phyloP scores from a whole-genome alignment of 306 rosid genomes.

The Astragalus membranaceus region DNA sequence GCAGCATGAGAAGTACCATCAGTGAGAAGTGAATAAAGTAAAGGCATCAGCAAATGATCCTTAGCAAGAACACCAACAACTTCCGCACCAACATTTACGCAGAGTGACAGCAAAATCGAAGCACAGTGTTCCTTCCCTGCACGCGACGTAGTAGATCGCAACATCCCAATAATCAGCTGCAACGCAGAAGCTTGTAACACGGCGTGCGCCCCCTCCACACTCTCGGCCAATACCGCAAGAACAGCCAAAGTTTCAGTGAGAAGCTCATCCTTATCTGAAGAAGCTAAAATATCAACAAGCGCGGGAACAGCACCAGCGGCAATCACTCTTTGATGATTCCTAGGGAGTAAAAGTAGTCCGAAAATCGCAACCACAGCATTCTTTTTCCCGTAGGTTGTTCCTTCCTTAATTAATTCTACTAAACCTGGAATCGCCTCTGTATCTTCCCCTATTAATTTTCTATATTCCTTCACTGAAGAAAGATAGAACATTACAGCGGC shows the following conservation, averaged over 20 bases:
- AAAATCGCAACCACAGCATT: conserved; percentile 70
- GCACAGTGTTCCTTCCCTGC: conserved; percentile 55
- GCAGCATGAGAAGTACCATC: conserved; percentile 48
- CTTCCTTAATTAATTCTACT: conserved; percentile 49
- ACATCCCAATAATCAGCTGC: conserved; percentile 19
- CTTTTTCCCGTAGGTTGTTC: conserved; percentile 60
- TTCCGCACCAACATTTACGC: conserved; percentile 47
- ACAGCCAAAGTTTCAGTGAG: conserved; percentile 48
- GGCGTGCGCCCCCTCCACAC: conserved; percentile 40
- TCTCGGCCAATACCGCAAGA: conserved; percentile 54
- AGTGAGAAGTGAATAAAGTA: conserved; percentile 48
- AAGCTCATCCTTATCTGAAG: conserved; percentile 42
- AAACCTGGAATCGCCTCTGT: conserved; percentile 44
- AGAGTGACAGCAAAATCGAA: conserved; percentile 50
- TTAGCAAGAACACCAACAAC: conserved; percentile 42
- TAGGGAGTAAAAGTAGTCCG: conserved; percentile 46
- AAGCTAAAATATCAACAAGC: conserved; percentile 35
- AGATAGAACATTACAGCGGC: conserved; percentile 71
- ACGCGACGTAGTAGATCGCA: conserved; percentile 21
- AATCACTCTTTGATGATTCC: conserved; percentile 43
- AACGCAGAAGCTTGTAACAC: conserved; percentile 32
- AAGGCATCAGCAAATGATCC: conserved; percentile 44
- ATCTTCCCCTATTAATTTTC: conserved; percentile 52
- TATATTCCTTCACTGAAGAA: conserved; percentile 42
- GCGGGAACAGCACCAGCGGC: conserved; percentile 45